These are phyloP conservation scores for Triticum aestivum DNA, from an alignment of 176 grass and related monocot genomes.

Conservation along the genomic window IWGSC_CS_RefSeq_v2.1 NC_057808.1:532130921-532131420, in stretches of 20 bases:
- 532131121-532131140: background rate
- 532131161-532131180: constrained; percentile 2
- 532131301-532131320: background rate
- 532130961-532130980: background rate
- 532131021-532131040: background rate
- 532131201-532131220: background rate
- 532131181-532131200: constrained; percentile 8
- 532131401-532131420: background rate
- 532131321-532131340: background rate
- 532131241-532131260: background rate
- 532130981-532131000: background rate
- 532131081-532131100: background rate
- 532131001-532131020: background rate
- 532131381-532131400: background rate
- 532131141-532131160: background rate
- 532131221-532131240: constrained; percentile 11
- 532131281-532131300: background rate
- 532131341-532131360: background rate
- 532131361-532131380: background rate
- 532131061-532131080: background rate
- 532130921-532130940: background rate
- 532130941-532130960: background rate
- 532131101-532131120: background rate
- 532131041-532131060: constrained; percentile 1
- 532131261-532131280: background rate